A percentile compares a stretch with the other conserved stretches of the same genome.
Conservation (phyloP, 208 protist genomes). For the Wallacemonas rigidus region DNA sequence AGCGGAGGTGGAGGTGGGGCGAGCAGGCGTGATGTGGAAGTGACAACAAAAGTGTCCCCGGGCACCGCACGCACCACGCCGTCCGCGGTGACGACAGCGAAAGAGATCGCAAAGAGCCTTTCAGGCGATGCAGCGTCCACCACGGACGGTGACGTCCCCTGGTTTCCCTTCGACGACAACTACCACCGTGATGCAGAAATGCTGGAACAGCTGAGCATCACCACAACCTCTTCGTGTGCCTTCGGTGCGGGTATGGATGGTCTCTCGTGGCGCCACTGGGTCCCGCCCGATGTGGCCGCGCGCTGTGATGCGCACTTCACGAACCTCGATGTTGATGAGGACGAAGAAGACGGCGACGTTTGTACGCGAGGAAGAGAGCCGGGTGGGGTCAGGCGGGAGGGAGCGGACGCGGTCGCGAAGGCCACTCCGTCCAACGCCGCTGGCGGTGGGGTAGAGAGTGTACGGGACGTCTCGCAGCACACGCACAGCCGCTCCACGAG, state of each 20-base stretch:
- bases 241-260: conserved; percentile 48
- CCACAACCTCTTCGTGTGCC: conserved; percentile 54
- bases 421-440: conserved; percentile 15
- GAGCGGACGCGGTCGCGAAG: background rate
- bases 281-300: conserved; percentile 18
- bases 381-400: background rate
- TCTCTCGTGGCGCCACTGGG: conserved; percentile 32
- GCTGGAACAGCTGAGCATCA: conserved; percentile 54
- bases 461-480: background rate
- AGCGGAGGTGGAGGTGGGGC: background rate
- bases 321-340: conserved; percentile 1
- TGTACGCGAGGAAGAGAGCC: background rate
- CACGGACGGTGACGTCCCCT: background rate
- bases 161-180: conserved; percentile 38
- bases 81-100: too few species aligned
- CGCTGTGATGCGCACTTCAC: conserved; percentile 18
- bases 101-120: too few species aligned
- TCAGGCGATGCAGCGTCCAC: too few species aligned
- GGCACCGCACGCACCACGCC: too few species aligned
- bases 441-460: conserved; percentile 23
- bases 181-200: conserved; percentile 59
- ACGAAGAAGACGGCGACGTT: background rate
- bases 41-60: too few species aligned
- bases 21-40: too few species aligned
- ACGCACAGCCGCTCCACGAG: conserved; percentile 14